phyloP scores from a whole-genome alignment of 2,329 filamentous ascomycete species.

The Ilyonectria robusta region DNA sequence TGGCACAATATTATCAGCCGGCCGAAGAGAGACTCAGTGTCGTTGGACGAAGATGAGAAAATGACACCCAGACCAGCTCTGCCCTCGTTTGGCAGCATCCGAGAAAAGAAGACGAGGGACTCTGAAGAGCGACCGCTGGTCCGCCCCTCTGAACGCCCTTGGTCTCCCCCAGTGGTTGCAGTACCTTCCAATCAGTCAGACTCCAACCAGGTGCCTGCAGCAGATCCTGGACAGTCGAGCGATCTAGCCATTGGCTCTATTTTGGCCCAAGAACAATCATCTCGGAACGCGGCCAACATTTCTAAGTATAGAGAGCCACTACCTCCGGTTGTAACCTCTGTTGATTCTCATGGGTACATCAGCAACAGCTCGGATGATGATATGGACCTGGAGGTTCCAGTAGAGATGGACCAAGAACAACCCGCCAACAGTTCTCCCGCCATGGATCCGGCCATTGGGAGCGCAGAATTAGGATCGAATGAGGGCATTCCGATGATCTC shows the following conservation, averaged over 20 bases:
- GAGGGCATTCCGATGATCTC: constrained; percentile 59
- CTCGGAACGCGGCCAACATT: constrained; percentile 69
- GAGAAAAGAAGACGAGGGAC: constrained; percentile 71
- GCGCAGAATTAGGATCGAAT: constrained; percentile 16
- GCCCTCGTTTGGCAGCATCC: constrained; percentile 82
- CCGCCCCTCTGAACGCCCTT: constrained; percentile 61
- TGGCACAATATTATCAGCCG: constrained; percentile 68
- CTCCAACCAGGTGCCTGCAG: constrained; percentile 43
- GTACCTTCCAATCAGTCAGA: constrained; percentile 37
- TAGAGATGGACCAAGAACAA: not conserved
- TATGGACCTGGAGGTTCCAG: constrained; percentile 25
- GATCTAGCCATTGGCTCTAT: constrained; percentile 72
- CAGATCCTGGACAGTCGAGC: constrained; percentile 65
- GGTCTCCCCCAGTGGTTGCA: constrained; percentile 42
- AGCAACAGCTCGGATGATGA: constrained; percentile 68
- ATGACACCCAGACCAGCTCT: constrained; percentile 83
- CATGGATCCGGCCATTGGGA: constrained; percentile 18
- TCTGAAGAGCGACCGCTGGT: constrained; percentile 71
- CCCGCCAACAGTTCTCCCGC: not conserved
- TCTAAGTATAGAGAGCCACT: constrained; percentile 74
- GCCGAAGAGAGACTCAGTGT: constrained; percentile 61
- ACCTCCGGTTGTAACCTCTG: constrained; percentile 78
- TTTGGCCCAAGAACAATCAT: constrained; percentile 67
- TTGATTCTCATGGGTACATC: constrained; percentile 75
- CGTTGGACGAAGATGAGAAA: constrained; percentile 73